These are phyloP conservation scores for Leccinum rimulosum DNA, from an alignment of 768 basidiomycete genomes.

Conservation along the genomic window DNA sequence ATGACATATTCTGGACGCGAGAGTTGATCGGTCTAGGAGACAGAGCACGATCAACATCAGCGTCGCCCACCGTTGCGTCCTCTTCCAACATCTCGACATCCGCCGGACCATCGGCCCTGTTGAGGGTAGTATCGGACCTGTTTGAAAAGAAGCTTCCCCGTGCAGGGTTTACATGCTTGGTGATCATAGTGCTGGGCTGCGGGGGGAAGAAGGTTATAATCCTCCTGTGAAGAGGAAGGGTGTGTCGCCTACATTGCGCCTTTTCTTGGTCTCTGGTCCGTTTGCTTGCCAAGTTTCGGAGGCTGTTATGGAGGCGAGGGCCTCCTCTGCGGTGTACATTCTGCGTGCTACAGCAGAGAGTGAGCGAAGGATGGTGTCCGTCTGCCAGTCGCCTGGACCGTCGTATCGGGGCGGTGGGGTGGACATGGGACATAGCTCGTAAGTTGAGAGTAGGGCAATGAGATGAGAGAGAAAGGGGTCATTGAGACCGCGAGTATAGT, in stretches of 20 bases:
- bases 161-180: slow-evolving; percentile 12
- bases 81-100: slow-evolving; percentile 32
- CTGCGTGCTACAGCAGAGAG: slow-evolving; percentile 49
- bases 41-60: slow-evolving; percentile 22
- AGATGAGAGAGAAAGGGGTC: slow-evolving; percentile 53
- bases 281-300: slow-evolving; percentile 31
- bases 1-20: slow-evolving; percentile 41
- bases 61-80: slow-evolving; percentile 26
- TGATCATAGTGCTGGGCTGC: slow-evolving; percentile 27
- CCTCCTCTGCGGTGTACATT: slow-evolving; percentile 56
- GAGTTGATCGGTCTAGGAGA: slow-evolving; percentile 25
- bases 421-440: slow-evolving; percentile 51
- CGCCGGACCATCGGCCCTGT: slow-evolving; percentile 5
- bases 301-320: slow-evolving; percentile 39
- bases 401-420: slow-evolving; percentile 53
- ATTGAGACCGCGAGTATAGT: slow-evolving; percentile 18
- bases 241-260: slow-evolving; percentile 39
- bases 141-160: slow-evolving; percentile 24
- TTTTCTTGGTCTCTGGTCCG: slow-evolving; percentile 45
- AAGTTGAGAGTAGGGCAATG: slow-evolving; percentile 55
- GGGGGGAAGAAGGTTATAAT: slow-evolving; percentile 7
- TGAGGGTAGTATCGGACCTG: slow-evolving; percentile 22
- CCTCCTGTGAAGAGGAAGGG: slow-evolving; percentile 31
- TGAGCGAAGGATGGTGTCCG: slow-evolving; percentile 53
- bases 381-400: slow-evolving; percentile 58